Evolutionary conservation across 2,329 filamentous ascomycete species (phyloP), one percentile per base, ranked within the genome.

Genomic region (Nigrospora oryzae): DNA sequence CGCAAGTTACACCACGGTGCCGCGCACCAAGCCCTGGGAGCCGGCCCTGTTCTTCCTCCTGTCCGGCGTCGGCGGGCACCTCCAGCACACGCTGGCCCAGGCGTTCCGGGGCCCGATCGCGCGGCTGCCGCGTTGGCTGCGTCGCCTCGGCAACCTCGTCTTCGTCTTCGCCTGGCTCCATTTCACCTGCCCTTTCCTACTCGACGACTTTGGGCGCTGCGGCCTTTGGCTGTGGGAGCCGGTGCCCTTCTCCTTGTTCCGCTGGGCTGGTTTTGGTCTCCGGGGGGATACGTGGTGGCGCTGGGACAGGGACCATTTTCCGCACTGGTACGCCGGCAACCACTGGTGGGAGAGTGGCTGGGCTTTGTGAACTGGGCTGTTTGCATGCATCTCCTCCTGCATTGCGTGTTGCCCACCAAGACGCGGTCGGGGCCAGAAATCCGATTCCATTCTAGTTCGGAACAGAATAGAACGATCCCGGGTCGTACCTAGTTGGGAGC

Each of bases 141-240:
- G 76, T 38, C 69, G 75, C 36, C 48, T 61, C 0, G 73, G 68
- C 0, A 95, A 93, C 53, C 61, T 86, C 1, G 17, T 71, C 0
- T 84, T 83, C 51, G 74, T 81, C 1, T 50, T 81, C 5, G 53
- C 60, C 0, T 96, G 88, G 87, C 66, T 94, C 48, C 77, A 81
- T 44, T 60, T 69, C 14, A 91, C 86, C 0, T 75, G 76, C 1
- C 70, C 70, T 36, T 61, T 81, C 33, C 71, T 95, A n/a, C 69
- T 81, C 11, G 80, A 95, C 57, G 90, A 96, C 56, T 81, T 95
- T 59, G 75, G 83, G 0, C 71, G 74, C 11, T 76, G 80, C 1
- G 89, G 87, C 0, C 56, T 95, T 0, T 95, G 86, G 86, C 63
- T 94, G 13, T 80, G 81, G 49, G 89, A 96, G 62, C 88, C 89